A percentile compares a stretch with the other conserved stretches of the same genome.
phyloP scores from a whole-genome alignment of 1,284 basidiomycete genomes.

The Ceratobasidium sp. region DNA sequence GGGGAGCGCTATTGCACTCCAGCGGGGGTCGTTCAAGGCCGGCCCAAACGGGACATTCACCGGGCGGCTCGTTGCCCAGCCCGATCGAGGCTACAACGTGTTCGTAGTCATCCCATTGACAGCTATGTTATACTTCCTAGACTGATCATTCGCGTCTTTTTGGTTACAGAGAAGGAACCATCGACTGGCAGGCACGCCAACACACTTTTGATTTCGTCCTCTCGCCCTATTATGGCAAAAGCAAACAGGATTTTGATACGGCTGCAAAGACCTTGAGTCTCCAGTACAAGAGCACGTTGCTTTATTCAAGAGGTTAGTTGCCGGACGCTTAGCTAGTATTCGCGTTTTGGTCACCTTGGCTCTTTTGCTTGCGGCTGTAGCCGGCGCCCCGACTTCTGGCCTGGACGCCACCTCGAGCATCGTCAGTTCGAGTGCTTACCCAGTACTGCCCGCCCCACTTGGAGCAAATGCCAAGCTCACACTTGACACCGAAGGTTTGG shows the following conservation, averaged over 20 bases:
- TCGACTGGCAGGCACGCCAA: constrained; percentile 67
- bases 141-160: constrained; percentile 15
- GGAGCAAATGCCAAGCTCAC: constrained; percentile 58
- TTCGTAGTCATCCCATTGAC: constrained; percentile 45
- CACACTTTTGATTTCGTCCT: constrained; percentile 65
- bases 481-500: constrained; percentile 68
- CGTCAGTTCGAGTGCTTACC: constrained; percentile 42
- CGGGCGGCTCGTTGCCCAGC: constrained; percentile 60
- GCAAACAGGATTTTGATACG: constrained; percentile 58
- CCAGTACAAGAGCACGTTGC: constrained; percentile 61
- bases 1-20: constrained; percentile 46
- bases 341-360: constrained; percentile 12
- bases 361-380: constrained; percentile 10
- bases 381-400: constrained; percentile 28
- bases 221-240: constrained; percentile 61
- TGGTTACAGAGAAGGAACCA: constrained; percentile 56
- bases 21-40: constrained; percentile 42
- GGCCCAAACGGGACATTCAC: constrained; percentile 52
- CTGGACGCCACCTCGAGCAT: constrained; percentile 27
- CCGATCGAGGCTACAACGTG: constrained; percentile 63
- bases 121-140: neutral
- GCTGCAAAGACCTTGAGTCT: constrained; percentile 64
- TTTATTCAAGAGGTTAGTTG: constrained; percentile 59
- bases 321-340: neutral
- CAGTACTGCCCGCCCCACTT: constrained; percentile 59